Evolutionary conservation across 139 green algal species (phyloP), one percentile per base, ranked within the genome.

Genomic region (Raphidocelis subcapitata): DNA sequence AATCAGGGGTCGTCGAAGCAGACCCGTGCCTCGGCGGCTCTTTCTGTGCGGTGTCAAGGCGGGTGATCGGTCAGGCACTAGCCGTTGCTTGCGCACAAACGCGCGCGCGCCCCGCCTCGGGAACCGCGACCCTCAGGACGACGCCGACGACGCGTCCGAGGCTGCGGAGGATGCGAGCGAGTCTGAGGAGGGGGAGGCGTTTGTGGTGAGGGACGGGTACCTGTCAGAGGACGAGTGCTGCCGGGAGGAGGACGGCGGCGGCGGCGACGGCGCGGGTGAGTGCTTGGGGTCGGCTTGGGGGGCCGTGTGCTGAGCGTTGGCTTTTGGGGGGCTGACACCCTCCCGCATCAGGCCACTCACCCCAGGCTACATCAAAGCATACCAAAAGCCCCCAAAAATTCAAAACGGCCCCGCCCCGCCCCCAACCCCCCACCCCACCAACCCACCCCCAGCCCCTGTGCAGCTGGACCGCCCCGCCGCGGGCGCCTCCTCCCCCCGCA

Each of bases 171-270:
- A 70, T 26, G 65, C 73, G 47, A 79, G 63, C 20, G 59, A 21
- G 1, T 62, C 68, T 3, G 80, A 84, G 26, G 82, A 69, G 3
- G 84, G 88, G 18, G 89, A 88, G 35, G 79, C 89, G 62, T 95
- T 94, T 74, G 74, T 95, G 16, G 88, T 93, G 61, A 75, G 74
- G 1, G 88, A 95, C 47, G 84, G 85, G 28, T 90, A 93, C 77
- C 75, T 95, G 60, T 91, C 82, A 24, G 85, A 89, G 24, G 86
- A 91, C 23, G 90, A 95, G 77, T 89, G 90, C 2, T 62, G 87
- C 0, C 44, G 65, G 14, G n/a, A 79, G 51, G 79, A 85, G 23
- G 77, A 87, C n/a, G 80, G 85, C 23, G 72, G 56, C 23, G 26
- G 2, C 5, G 64, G 26, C 3, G 64, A 44, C 10, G 64, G 62